Conservation (phyloP, 2,329 filamentous ascomycete species). For the Colletotrichum caudatum region DNA sequence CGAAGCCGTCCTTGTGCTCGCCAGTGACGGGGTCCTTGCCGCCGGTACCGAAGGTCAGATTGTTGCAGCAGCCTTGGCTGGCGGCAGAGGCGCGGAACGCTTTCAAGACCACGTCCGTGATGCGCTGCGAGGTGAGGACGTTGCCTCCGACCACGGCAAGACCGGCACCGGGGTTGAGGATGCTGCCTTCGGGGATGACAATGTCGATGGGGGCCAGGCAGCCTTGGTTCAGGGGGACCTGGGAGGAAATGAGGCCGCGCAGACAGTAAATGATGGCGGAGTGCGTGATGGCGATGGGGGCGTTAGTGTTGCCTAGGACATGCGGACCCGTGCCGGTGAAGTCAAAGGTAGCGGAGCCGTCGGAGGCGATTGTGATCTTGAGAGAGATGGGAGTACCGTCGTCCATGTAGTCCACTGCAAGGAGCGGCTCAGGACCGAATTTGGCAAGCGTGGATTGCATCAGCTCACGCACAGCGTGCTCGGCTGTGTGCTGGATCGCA, state of each 20-base stretch:
- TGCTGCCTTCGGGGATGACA: conserved; percentile 76
- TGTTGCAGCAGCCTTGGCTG: conserved; percentile 85
- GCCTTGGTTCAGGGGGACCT: conserved; percentile 89
- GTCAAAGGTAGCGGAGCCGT: conserved; percentile 75
- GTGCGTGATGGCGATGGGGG: conserved; percentile 49
- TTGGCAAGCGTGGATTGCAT: conserved; percentile 59
- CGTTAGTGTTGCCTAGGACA: conserved; percentile 49
- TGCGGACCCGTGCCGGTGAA: conserved; percentile 66
- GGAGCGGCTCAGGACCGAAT: conserved; percentile 76
- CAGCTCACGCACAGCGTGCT: conserved; percentile 37
- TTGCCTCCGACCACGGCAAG: conserved; percentile 88
- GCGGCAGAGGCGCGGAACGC: conserved; percentile 85
- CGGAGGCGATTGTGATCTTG: conserved; percentile 66
- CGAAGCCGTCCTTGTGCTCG: conserved; percentile 76
- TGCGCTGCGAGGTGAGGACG: conserved; percentile 81
- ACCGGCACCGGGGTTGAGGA: conserved; percentile 80
- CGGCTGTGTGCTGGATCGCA: conserved; percentile 41
- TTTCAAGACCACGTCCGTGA: conserved; percentile 85
- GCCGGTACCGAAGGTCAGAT: conserved; percentile 86
- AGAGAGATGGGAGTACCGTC: conserved; percentile 58
- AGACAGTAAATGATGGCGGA: conserved; percentile 72
- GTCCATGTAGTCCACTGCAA: conserved; percentile 80
- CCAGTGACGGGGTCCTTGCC: conserved; percentile 68
- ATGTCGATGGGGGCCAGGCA: conserved; percentile 83
- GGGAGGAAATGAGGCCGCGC: conserved; percentile 81